Evolutionary conservation across 2,329 filamentous ascomycete genomes (phyloP), one percentile per base, ranked within the genome.

Genomic region (Aspergillus pseudonomiae): DNA sequence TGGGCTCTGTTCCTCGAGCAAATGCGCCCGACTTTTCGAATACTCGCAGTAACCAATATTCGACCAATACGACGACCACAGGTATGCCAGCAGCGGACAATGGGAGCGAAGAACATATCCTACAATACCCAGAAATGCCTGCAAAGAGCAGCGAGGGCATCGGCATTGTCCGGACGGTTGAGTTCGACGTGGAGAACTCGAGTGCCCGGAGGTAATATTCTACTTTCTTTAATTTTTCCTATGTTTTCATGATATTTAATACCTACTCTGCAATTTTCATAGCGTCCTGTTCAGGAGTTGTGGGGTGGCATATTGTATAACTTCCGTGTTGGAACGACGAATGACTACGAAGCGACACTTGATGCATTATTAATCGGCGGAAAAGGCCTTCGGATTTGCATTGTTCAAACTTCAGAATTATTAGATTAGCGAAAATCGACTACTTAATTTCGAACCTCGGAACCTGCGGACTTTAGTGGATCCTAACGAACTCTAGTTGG

Each of bases 141-240:
- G 36, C 24, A 36, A 67, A 65, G 32, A 34, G 34, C 32, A 6
- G 5, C 21, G 41, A 59, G 19, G 59, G 56, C 6, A 11, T 59
- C 19, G 71, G 70, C 19, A 74, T 74, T 48, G 53, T 73, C 39
- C 70, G 67, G 12, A 74, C 72, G 1, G 67, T 73, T 28, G 69
- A 71, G 61, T 72, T 74, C 56, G 68, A 74, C 24, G 64, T 74
- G 43, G 67, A 72, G 26, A 68, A 72, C 41, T 63, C 64, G 7
- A 62, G 21, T 1, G 21, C 11, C 43, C 43, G 21, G 55, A 11
- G 30, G n/a, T 48, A 39, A 53, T 6, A 3, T 3, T 21, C 16
- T 39, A 36, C 39, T n/a, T 26, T n/a, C 39, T 36, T 57, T 32
- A 9, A 11, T 57, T 32, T 57, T 19, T 57, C 24, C 46, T 46